phyloP scores from a whole-genome alignment of 2,329 filamentous ascomycete species.

The Exophiala calicioides region DNA sequence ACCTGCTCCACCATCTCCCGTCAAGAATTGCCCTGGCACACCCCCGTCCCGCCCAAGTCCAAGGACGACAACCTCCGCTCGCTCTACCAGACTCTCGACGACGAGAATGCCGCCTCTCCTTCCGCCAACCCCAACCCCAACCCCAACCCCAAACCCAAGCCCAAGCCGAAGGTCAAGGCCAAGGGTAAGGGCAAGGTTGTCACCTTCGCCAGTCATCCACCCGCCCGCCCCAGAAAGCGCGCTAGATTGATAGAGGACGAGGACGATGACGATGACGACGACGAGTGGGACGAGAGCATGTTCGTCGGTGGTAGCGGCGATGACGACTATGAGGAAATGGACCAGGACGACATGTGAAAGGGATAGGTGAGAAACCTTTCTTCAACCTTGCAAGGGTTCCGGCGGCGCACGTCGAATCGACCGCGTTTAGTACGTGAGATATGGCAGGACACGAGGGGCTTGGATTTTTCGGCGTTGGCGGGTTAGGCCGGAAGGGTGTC shows the following conservation, averaged over 20 bases:
- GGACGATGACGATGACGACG: constrained; percentile 3
- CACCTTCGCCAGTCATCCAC: background rate
- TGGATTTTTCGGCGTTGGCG: too few species aligned
- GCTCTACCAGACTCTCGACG: constrained; percentile 11
- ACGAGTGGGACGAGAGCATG: constrained; percentile 6
- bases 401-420: too few species aligned
- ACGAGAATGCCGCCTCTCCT: constrained; percentile 15
- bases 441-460: too few species aligned
- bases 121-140: too few species aligned
- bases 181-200: background rate
- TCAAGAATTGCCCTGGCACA: constrained; percentile 45
- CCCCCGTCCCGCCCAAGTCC: background rate
- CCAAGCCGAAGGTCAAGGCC: background rate
- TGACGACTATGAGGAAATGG: constrained; percentile 9
- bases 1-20: constrained; percentile 47
- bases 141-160: too few species aligned
- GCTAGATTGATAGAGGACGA: constrained; percentile 7
- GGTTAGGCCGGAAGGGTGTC: too few species aligned
- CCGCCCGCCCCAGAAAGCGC: constrained; percentile 9
- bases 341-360: background rate
- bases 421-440: too few species aligned
- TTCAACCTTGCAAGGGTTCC: background rate
- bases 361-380: background rate
- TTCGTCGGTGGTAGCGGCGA: constrained; percentile 10
- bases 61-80: constrained; percentile 7